These are phyloP conservation scores for Exophiala bonariae DNA, from an alignment of 2,329 filamentous ascomycete species.

Conservation along the genomic window DNA sequence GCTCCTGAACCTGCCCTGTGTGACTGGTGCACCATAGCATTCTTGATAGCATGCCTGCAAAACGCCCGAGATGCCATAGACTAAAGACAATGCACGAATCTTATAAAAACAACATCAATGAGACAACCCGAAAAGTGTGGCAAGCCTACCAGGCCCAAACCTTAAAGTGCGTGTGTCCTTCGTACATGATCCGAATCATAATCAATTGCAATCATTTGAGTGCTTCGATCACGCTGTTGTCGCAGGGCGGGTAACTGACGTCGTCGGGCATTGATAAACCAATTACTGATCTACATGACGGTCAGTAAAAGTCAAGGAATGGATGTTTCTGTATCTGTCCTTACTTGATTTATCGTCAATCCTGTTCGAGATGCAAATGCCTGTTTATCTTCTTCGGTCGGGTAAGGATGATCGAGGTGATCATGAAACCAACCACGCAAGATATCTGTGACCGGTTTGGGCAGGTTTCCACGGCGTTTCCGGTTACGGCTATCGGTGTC, in stretches of 20 bases:
- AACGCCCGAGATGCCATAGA: no score
- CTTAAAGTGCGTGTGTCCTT: slow-evolving; percentile 5
- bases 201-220: slow-evolving; percentile 6
- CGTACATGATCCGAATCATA: slow-evolving; percentile 18
- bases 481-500: slow-evolving; percentile 35
- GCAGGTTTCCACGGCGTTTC: slow-evolving; percentile 76
- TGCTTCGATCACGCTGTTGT: slow-evolving; percentile 12
- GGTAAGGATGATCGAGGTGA: slow-evolving; percentile 80
- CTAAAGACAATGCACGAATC: no score
- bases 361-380: slow-evolving; percentile 74
- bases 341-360: slow-evolving; percentile 68
- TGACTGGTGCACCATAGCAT: no score
- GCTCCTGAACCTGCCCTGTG: no score
- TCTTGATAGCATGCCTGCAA: no score
- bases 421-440: slow-evolving; percentile 76
- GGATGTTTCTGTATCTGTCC: slow-evolving; percentile 5
- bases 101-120: no score
- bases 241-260: slow-evolving; percentile 49
- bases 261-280: slow-evolving; percentile 54
- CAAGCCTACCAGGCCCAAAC: neutral
- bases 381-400: slow-evolving; percentile 84
- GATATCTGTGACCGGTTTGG: slow-evolving; percentile 85
- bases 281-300: slow-evolving; percentile 50
- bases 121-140: slow-evolving; percentile 1
- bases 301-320: no score